A percentile compares a stretch with the other conserved stretches of the same genome.
Evolutionary conservation across 1,139 yeast genomes (phyloP).

Genomic region (Pichia sp.): DNA sequence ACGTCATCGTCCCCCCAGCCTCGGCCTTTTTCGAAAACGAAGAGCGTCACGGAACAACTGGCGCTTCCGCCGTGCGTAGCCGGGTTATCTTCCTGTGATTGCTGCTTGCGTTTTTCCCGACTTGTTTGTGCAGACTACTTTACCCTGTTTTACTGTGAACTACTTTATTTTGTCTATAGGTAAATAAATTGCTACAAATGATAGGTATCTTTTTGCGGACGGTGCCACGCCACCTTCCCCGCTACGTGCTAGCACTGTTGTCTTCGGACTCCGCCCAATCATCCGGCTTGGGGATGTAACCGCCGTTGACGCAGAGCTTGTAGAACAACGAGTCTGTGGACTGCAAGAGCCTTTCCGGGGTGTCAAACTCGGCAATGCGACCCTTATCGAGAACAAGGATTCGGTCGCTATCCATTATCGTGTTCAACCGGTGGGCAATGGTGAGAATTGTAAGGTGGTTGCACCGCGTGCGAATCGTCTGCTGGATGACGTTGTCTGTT

Average conservation of each 20-base stretch:
- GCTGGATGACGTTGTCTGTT: constrained; percentile 71
- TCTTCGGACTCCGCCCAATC: background rate
- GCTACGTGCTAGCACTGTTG: too few relatives aligned
- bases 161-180: too few relatives aligned
- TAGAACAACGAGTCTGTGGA: constrained; percentile 46
- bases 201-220: background rate
- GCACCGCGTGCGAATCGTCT: constrained; percentile 64
- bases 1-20: background rate
- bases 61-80: background rate
- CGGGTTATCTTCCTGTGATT: background rate
- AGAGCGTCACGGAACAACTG: background rate
- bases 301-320: constrained; percentile 48
- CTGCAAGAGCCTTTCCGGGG: constrained; percentile 49
- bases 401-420: constrained; percentile 74
- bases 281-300: constrained; percentile 27
- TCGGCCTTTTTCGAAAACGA: background rate
- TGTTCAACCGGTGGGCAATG: constrained; percentile 79
- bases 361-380: constrained; percentile 61
- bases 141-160: too few relatives aligned
- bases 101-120: background rate
- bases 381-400: constrained; percentile 70
- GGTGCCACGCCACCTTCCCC: background rate
- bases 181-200: background rate
- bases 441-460: constrained; percentile 66
- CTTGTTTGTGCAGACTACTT: too few relatives aligned